Conservation (phyloP, 805 yeast species). For the Candida vartiovaarae region DNA sequence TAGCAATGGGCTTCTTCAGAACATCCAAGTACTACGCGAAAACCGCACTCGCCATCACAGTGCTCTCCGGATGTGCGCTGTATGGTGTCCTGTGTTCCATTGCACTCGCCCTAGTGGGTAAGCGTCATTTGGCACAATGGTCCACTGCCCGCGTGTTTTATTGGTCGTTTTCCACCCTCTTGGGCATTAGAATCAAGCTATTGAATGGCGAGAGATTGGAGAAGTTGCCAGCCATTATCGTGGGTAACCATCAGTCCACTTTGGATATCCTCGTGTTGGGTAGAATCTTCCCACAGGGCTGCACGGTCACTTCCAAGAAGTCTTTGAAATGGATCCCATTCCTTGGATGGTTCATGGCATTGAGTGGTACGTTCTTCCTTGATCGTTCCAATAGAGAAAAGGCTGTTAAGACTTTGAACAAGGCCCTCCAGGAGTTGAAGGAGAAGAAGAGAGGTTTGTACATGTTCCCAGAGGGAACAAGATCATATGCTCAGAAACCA, state of each 20-base stretch:
- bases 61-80: conserved; percentile 53
- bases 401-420: conserved; percentile 67
- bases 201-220: conserved; percentile 56
- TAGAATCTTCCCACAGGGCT: conserved; percentile 75
- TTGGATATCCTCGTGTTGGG: conserved; percentile 81
- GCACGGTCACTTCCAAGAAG: conserved; percentile 88
- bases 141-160: conserved; percentile 82
- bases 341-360: conserved; percentile 94
- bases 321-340: conserved; percentile 80
- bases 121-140: conserved; percentile 79
- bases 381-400: conserved; percentile 74
- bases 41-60: conserved; percentile 44
- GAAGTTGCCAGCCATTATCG: conserved; percentile 64
- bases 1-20: conserved; percentile 6
- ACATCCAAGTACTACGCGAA: conserved; percentile 46
- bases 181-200: conserved; percentile 68
- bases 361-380: conserved; percentile 85
- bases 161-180: conserved; percentile 44
- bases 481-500: conserved; percentile 69
- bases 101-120: conserved; percentile 57
- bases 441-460: conserved; percentile 64
- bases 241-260: conserved; percentile 89
- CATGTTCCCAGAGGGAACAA: conserved; percentile 96
- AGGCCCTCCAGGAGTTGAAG: conserved; percentile 59
- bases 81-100: conserved; percentile 78